Conservation (phyloP, 2,329 filamentous ascomycete genomes). For the Trichoderma koningiopsis region DNA sequence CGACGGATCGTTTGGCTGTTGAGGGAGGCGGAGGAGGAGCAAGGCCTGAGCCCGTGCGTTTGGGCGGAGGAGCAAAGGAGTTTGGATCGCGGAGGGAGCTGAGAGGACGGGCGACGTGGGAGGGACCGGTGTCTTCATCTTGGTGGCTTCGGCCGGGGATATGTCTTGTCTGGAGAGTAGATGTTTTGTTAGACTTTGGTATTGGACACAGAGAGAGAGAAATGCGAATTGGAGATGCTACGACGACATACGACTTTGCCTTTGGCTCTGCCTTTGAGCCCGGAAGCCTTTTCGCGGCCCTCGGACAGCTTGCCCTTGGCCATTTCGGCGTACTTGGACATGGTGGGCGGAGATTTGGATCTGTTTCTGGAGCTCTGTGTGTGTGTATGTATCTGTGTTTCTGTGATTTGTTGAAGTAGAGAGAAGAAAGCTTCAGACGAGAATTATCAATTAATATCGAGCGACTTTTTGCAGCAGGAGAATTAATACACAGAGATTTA, state of each 20-base stretch:
- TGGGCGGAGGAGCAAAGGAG: constrained; percentile 80
- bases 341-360: constrained; percentile 30
- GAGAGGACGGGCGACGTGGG: constrained; percentile 60
- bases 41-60: constrained; percentile 49
- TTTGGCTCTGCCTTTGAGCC: constrained; percentile 38
- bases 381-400: neutral
- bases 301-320: constrained; percentile 30
- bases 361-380: neutral
- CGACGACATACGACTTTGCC: constrained; percentile 48
- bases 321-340: constrained; percentile 55
- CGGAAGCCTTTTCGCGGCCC: constrained; percentile 27
- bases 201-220: neutral
- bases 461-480: neutral
- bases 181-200: neutral
- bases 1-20: constrained; percentile 33
- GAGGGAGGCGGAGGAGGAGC: constrained; percentile 33
- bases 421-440: neutral
- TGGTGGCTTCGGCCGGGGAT: constrained; percentile 43
- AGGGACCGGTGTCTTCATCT: constrained; percentile 32
- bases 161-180: constrained; percentile 7
- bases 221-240: neutral
- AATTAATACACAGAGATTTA: neutral
- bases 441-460: neutral
- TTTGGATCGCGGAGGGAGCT: constrained; percentile 72
- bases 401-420: neutral